Evolutionary conservation across 139 green algal species (phyloP).

Genomic region (Mesotaenium endlicherianum): DNA sequence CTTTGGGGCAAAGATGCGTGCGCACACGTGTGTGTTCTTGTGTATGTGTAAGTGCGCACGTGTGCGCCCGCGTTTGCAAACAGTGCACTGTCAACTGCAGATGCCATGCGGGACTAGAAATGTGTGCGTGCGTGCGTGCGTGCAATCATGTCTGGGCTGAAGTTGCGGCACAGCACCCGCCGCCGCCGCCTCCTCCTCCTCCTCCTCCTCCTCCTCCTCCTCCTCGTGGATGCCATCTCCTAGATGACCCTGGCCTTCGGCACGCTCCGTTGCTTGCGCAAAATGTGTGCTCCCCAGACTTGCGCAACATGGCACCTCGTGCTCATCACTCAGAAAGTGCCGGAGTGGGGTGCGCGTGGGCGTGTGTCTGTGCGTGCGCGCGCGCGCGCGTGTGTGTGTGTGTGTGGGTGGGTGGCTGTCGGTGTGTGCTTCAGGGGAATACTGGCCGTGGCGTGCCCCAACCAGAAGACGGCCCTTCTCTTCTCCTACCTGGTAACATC

Average conservation of each 20-base stretch:
- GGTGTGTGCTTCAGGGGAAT: neutral
- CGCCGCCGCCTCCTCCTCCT: no score
- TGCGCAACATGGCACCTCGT: neutral
- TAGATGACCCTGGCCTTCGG: no score
- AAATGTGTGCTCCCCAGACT: neutral
- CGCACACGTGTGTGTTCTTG: neutral
- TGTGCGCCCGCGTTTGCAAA: neutral
- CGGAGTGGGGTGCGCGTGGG: neutral
- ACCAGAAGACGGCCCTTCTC: neutral
- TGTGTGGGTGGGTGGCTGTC: neutral
- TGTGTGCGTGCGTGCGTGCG: neutral
- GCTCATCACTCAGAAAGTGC: neutral
- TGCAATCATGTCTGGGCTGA: no score
- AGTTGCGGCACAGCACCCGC: no score
- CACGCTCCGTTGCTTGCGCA: no score
- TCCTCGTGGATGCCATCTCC: no score
- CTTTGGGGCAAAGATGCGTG: neutral
- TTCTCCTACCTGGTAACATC: slow-evolving; percentile 1
- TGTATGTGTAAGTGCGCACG: neutral
- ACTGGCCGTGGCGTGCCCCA: neutral
- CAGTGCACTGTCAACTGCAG: neutral
- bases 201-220: no score
- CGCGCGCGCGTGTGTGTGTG: neutral
- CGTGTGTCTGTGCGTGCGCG: neutral
- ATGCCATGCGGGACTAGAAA: no score